Evolutionary conservation across 208 protist genomes (phyloP).

Genomic region (Crithidia fasciculata): DNA sequence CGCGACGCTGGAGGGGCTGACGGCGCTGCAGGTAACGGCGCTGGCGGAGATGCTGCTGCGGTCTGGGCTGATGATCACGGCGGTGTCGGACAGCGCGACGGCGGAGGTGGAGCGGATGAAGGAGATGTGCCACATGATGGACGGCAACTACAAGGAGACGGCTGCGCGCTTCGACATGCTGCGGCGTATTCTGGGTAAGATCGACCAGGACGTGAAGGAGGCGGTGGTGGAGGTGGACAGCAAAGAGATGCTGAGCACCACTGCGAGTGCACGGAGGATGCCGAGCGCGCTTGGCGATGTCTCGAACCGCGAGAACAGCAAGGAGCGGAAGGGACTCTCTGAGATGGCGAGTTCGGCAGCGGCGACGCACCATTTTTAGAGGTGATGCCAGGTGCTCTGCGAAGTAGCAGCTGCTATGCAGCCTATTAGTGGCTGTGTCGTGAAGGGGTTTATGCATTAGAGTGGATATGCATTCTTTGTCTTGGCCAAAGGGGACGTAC

Average conservation of each 20-base stretch:
- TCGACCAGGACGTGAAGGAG: conserved; percentile 62
- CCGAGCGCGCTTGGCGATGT: conserved; percentile 19
- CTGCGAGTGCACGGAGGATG: not conserved
- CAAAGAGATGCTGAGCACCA: conserved; percentile 8
- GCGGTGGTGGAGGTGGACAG: conserved; percentile 39
- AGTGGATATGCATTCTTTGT: too few species aligned
- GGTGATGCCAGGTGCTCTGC: too few species aligned
- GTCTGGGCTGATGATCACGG: conserved; percentile 17
- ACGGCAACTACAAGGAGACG: conserved; percentile 43
- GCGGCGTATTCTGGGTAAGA: conserved; percentile 47
- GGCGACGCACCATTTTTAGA: too few species aligned
- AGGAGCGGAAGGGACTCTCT: conserved; percentile 11
- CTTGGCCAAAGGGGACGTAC: too few species aligned
- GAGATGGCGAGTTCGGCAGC: too few species aligned
- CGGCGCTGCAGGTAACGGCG: conserved; percentile 34
- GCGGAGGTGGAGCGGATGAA: conserved; percentile 41
- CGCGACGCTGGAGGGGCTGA: conserved; percentile 40
- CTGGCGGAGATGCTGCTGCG: conserved; percentile 34
- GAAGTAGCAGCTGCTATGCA: too few species aligned
- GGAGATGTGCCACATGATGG: conserved; percentile 38
- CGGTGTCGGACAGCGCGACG: conserved; percentile 20
- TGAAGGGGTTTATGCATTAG: too few species aligned
- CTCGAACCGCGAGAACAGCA: conserved; percentile 35
- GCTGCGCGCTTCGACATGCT: conserved; percentile 41
- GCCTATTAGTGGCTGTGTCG: too few species aligned